These are phyloP conservation scores for Dryas alaskensis DNA, from an alignment of 306 rosid genomes.

Conservation along the genomic window DNA sequence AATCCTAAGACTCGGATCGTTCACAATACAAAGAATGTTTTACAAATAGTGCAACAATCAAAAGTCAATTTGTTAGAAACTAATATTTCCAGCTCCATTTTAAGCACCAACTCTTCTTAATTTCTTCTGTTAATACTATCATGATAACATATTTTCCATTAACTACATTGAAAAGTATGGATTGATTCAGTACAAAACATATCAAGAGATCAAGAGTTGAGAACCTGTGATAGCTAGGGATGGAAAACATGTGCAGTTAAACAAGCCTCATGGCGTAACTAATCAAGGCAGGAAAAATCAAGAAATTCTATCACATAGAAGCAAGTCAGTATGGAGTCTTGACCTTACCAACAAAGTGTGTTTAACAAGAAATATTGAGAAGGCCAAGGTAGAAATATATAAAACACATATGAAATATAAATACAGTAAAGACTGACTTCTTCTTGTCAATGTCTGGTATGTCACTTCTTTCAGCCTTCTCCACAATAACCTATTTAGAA, in stretches of 20 bases:
- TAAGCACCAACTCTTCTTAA: background rate
- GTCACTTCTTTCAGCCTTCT: constrained; percentile 78
- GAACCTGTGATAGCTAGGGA: background rate
- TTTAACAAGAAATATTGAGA: background rate
- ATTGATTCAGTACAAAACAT: background rate
- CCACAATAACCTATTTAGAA: constrained; percentile 67
- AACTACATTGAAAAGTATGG: background rate
- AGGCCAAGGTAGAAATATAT: background rate
- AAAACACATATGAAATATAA: background rate
- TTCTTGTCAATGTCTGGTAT: constrained; percentile 91
- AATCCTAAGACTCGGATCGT: background rate
- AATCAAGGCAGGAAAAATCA: background rate
- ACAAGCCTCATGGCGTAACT: background rate
- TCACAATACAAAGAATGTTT: background rate
- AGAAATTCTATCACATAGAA: background rate
- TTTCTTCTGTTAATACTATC: background rate
- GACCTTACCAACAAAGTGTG: background rate
- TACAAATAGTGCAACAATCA: background rate
- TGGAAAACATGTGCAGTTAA: background rate
- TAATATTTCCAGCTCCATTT: constrained; percentile 3
- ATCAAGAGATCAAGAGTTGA: background rate
- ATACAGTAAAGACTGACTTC: constrained; percentile 48
- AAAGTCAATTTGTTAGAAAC: background rate
- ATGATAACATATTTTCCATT: background rate
- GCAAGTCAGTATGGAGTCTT: background rate